Evolutionary conservation across 345 rosid genomes (phyloP).

Genomic region (Camelina laxa): DNA sequence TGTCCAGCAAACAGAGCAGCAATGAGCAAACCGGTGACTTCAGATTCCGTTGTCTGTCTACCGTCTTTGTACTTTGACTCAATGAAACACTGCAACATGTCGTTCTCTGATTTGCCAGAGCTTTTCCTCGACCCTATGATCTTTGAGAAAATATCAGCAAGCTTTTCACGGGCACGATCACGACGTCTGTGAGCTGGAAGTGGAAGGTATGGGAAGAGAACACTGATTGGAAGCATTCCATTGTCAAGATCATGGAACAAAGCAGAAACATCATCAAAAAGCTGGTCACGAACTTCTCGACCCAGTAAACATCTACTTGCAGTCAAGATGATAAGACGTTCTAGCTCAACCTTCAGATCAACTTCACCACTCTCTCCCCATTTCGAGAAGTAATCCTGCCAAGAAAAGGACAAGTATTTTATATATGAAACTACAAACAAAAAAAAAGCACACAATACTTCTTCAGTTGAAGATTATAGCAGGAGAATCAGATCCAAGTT

Average conservation of each 20-base stretch:
- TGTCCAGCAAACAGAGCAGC: conserved; percentile 99
- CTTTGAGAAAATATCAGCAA: conserved; percentile 68
- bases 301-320: conserved; percentile 98
- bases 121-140: conserved; percentile 81
- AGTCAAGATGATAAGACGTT: conserved; percentile 95
- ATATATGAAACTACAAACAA: not conserved
- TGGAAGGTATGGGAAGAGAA: conserved; percentile 88
- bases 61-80: conserved; percentile 95
- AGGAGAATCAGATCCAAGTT: not conserved
- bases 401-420: conserved; percentile 24
- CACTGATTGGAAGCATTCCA: conserved; percentile 98
- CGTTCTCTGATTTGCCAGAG: conserved; percentile 75
- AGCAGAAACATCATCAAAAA: conserved; percentile 90
- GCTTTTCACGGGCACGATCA: conserved; percentile 84
- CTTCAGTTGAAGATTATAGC: not conserved
- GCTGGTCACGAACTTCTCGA: conserved; percentile 91
- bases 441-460: not conserved
- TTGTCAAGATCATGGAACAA: conserved; percentile 95
- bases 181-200: conserved; percentile 96
- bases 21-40: conserved; percentile 91
- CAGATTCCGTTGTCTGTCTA: conserved; percentile 81
- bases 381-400: conserved; percentile 85
- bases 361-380: conserved; percentile 98
- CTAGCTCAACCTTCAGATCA: conserved; percentile 84
- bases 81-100: conserved; percentile 96